phyloP scores from a whole-genome alignment of 192 early-diverging fungal genomes.

The Phlyctochytrium arcticum region DNA sequence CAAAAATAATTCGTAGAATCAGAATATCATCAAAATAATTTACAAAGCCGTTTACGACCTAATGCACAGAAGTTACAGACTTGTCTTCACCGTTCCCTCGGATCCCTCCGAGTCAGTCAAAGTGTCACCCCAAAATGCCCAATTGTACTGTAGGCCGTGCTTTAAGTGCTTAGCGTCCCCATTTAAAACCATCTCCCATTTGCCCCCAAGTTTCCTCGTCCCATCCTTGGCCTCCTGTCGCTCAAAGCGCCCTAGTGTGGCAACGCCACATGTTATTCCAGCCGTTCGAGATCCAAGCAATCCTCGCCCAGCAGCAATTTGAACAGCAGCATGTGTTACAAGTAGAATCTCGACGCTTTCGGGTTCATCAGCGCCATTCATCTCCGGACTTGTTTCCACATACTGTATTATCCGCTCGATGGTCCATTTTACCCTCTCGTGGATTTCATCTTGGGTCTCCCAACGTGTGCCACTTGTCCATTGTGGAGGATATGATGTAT shows the following conservation, averaged over 20 bases:
- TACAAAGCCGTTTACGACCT: not conserved
- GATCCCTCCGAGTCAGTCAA: not conserved
- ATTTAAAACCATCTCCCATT: conserved; percentile 10
- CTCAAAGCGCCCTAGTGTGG: conserved; percentile 4
- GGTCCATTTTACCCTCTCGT: conserved; percentile 8
- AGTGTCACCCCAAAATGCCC: conserved; percentile 4
- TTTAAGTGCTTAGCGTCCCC: conserved; percentile 8
- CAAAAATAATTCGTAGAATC: too few species aligned
- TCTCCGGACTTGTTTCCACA: not conserved
- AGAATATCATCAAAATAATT: not conserved
- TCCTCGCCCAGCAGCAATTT: conserved; percentile 15
- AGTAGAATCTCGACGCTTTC: conserved; percentile 9
- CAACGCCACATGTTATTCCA: conserved; percentile 20
- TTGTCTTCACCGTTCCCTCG: not conserved
- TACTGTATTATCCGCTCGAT: not conserved
- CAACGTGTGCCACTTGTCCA: not conserved
- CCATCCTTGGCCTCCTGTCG: not conserved
- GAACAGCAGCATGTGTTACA: conserved; percentile 26
- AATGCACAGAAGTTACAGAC: not conserved
- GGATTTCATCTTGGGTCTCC: conserved; percentile 24
- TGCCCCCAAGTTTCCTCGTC: too few species aligned
- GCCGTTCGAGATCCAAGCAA: not conserved
- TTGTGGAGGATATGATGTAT: not conserved
- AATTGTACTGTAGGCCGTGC: conserved; percentile 16
- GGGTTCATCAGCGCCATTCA: not conserved